These are phyloP conservation scores for Cyberlindnera mycetangii DNA, from an alignment of 805 yeast genomes.

Conservation along the genomic window DNA sequence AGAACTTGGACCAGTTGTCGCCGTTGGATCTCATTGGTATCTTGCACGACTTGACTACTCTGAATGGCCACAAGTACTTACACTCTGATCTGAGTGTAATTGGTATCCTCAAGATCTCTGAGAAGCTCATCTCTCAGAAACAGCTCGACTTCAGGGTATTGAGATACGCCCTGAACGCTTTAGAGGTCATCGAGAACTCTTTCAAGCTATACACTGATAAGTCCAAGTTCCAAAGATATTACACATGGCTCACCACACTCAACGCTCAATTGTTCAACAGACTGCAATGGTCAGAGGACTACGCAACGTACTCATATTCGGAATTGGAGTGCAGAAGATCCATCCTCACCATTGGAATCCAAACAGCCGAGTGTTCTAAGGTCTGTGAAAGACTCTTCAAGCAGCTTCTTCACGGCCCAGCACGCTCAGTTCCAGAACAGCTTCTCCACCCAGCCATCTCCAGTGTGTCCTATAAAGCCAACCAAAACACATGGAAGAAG, in stretches of 20 bases:
- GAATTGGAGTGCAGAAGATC: constrained; percentile 46
- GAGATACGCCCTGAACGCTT: constrained; percentile 26
- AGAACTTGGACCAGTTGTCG: constrained; percentile 23
- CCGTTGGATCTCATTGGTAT: constrained; percentile 30
- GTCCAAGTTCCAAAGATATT: constrained; percentile 8
- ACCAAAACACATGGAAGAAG: constrained; percentile 54
- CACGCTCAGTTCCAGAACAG: constrained; percentile 48
- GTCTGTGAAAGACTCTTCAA: constrained; percentile 44
- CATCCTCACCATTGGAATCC: constrained; percentile 39
- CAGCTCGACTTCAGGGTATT: constrained; percentile 27
- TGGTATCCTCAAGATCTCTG: constrained; percentile 29
- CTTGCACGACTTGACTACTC: constrained; percentile 32
- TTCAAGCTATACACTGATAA: constrained; percentile 16
- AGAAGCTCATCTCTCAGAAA: constrained; percentile 11
- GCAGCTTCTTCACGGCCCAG: constrained; percentile 50
- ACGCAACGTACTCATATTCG: constrained; percentile 32
- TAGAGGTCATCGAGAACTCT: constrained; percentile 25
- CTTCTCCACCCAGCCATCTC: constrained; percentile 44
- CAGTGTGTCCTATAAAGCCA: constrained; percentile 38
- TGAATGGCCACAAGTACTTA: constrained; percentile 30
- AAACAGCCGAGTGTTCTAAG: constrained; percentile 21
- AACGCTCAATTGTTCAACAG: constrained; percentile 27
- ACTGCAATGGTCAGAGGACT: constrained; percentile 39
- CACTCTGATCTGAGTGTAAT: constrained; percentile 28
- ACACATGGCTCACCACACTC: constrained; percentile 16